Conservation (phyloP, 129 eudicot species). For the Solidago caesia region DNA sequence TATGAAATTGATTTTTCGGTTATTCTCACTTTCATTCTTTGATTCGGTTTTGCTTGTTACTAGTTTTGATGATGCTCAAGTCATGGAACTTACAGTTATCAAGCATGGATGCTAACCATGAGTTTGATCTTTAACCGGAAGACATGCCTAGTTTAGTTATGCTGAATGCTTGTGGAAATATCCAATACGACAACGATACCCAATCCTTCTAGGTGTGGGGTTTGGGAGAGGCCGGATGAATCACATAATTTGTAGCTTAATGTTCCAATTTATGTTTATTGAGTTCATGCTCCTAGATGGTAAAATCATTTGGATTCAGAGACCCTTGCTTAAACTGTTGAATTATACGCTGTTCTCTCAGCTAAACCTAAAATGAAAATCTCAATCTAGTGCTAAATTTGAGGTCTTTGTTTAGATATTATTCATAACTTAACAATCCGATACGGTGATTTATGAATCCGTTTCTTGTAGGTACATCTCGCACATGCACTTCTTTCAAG, state of each 20-base stretch:
- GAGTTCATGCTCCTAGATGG: neutral
- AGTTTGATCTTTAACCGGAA: conserved; percentile 11
- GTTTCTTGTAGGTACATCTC: conserved; percentile 39
- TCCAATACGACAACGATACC: too few species aligned
- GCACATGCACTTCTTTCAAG: conserved; percentile 40
- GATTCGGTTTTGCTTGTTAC: conserved; percentile 2
- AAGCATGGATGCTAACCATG: neutral
- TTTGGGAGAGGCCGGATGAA: too few species aligned
- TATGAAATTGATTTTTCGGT: neutral
- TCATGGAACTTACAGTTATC: neutral
- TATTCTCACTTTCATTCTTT: conserved; percentile 3
- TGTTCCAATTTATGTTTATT: neutral
- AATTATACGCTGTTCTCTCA: too few species aligned
- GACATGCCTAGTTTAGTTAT: neutral
- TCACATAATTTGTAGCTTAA: neutral
- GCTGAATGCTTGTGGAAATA: neutral
- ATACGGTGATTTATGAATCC: conserved; percentile 14
- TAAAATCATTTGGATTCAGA: too few species aligned
- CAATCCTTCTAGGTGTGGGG: too few species aligned
- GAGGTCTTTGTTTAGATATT: neutral
- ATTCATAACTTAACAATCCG: conserved; percentile 10
- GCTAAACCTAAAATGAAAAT: too few species aligned
- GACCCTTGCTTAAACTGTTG: too few species aligned
- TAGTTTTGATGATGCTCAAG: conserved; percentile 8
- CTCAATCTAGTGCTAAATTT: conserved; percentile 7